Evolutionary conservation across 2,329 filamentous ascomycete genomes (phyloP).

Genomic region (Neurospora crassa): DNA sequence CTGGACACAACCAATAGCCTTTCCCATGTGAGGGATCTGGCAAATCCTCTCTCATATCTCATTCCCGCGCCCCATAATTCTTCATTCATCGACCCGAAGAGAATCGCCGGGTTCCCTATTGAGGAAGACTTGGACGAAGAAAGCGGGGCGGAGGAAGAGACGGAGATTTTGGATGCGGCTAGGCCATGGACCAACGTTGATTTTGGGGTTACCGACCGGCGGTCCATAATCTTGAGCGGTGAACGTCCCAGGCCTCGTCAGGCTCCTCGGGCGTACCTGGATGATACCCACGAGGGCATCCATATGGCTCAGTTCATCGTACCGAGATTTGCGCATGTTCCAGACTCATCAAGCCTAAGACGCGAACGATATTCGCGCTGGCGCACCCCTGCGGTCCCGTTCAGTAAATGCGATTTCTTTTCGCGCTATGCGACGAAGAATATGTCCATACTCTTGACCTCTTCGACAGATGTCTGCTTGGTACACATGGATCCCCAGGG

Average conservation of each 20-base stretch:
- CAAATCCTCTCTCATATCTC: background rate
- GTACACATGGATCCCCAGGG: conserved; percentile 22
- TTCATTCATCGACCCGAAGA: background rate
- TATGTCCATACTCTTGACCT: conserved; percentile 35
- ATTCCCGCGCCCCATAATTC: background rate
- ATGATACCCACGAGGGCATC: background rate
- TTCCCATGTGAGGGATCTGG: conserved; percentile 16
- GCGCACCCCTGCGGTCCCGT: background rate
- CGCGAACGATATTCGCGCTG: background rate
- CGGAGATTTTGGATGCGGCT: background rate
- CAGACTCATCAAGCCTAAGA: background rate
- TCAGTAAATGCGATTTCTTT: conserved; percentile 2
- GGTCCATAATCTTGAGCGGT: background rate
- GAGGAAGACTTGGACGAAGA: conserved; percentile 1
- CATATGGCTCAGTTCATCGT: background rate
- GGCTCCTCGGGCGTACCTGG: background rate
- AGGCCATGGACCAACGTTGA: background rate
- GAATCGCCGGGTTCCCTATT: background rate
- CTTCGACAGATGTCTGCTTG: conserved; percentile 39
- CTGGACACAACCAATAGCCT: conserved; percentile 18
- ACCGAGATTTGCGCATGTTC: background rate
- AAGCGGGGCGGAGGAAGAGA: conserved; percentile 1
- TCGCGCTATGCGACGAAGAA: conserved; percentile 11
- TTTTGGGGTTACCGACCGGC: background rate
- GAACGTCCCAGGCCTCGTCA: background rate